Evolutionary conservation across 345 rosid genomes (phyloP), one percentile per base, ranked within the genome.

Genomic region (Arabis alpina): DNA sequence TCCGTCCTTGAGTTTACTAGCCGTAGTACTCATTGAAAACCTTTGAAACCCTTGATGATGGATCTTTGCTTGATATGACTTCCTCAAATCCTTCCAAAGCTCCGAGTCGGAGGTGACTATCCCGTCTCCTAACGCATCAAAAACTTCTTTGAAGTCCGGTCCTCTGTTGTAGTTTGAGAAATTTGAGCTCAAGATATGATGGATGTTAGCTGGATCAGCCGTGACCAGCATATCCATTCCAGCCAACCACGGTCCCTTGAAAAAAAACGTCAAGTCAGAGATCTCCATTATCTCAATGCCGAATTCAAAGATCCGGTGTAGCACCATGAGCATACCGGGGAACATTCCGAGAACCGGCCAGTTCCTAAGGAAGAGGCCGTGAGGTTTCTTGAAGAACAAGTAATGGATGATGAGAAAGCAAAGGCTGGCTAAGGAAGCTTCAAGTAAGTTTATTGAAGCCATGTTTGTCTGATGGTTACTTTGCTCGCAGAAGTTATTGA

Each of bases 81-180:
- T 77, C 24, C 83, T 79, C 32, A 61, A 77, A 23, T 45, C 36
- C 39, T 34, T 74, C 79, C 81, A 79, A 1, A 74, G 52, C 23
- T 45, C 50, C 3, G 11, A 9, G 39, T 79, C 82, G 3, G 69
- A 6, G 15, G 57, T 70, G 55, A 74, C 24, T 10, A 79, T 54
- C 0, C 69, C 76, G 8, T 77, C 76, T 6, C 81, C 81, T 4
- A 65, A 39, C 36, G 52, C 19, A 11, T 80, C 79, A 27, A 76
- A 65, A 0, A 70, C 40, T 23, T 77, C 52, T 24, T 64, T 53
- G 45, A 73, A 77, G 16, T 80, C 60, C 0, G 61, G 13, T 2
- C 83, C 83, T 54, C 73, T 73, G 3, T 44, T 74, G 8, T 52
- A 80, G 13, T 72, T 76, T 19, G 68, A 54, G 56, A 76, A 68